Percentiles rank a stretch among this genome's conserved stretches.
phyloP scores from a whole-genome alignment of 805 yeast genomes.

The Komagataella mondaviorum region DNA sequence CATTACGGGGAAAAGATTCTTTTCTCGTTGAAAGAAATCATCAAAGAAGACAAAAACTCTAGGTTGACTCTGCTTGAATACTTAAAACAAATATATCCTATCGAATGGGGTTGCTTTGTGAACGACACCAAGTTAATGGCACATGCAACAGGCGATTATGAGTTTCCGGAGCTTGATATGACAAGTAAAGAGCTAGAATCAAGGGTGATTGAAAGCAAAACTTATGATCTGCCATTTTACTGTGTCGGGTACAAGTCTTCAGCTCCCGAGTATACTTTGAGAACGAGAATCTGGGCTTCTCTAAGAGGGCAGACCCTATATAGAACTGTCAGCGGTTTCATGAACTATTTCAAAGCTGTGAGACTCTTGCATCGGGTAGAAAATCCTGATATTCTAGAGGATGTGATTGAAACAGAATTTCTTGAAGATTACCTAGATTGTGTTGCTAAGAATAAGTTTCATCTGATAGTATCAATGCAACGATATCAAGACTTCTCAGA shows the following conservation, averaged over 20 bases:
- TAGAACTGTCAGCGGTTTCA: constrained; percentile 74
- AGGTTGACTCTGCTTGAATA: constrained; percentile 61
- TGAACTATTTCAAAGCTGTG: constrained; percentile 65
- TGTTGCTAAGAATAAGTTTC: constrained; percentile 71
- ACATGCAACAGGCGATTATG: constrained; percentile 3
- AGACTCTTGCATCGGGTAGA: constrained; percentile 58
- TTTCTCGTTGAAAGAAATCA: constrained; percentile 28
- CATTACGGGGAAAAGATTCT: constrained; percentile 39
- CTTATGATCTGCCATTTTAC: constrained; percentile 55
- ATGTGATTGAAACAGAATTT: constrained; percentile 29
- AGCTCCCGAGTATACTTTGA: constrained; percentile 43
- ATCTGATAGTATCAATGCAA: constrained; percentile 80
- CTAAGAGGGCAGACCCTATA: constrained; percentile 72
- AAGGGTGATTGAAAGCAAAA: constrained; percentile 25
- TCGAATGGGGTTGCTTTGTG: constrained; percentile 76
- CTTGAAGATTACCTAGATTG: constrained; percentile 52
- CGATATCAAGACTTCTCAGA: constrained; percentile 51
- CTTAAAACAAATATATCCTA: constrained; percentile 53
- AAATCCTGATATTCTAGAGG: constrained; percentile 33
- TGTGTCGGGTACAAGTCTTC: constrained; percentile 63
- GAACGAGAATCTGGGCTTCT: constrained; percentile 85
- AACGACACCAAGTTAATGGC: constrained; percentile 59
- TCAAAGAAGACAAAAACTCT: constrained; percentile 29
- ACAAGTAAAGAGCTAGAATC: constrained; percentile 15
- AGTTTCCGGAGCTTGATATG: not conserved